These are phyloP conservation scores for Coniochaeta sp. DNA, from an alignment of 2,329 filamentous ascomycete species.

Conservation along the genomic window DNA sequence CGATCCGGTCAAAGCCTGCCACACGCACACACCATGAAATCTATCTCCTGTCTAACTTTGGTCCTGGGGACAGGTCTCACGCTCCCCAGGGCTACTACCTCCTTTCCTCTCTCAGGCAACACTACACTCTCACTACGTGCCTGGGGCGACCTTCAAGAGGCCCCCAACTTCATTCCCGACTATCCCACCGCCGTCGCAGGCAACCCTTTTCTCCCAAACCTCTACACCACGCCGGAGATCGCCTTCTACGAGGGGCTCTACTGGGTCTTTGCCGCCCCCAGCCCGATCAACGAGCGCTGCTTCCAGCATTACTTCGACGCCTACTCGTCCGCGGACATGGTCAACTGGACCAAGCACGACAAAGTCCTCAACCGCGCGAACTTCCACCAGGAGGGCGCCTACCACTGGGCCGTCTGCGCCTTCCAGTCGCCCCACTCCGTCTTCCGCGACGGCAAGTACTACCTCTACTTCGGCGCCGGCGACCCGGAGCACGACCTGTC, in stretches of 20 bases:
- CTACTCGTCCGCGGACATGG: slow-evolving; percentile 38
- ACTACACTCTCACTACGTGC: background rate
- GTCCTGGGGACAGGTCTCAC: background rate
- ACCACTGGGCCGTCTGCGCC: slow-evolving; percentile 30
- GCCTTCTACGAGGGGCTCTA: slow-evolving; percentile 34
- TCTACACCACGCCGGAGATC: slow-evolving; percentile 40
- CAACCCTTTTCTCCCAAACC: background rate
- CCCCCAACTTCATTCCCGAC: background rate
- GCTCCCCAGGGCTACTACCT: background rate
- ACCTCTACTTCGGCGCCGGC: slow-evolving; percentile 31
- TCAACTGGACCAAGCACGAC: slow-evolving; percentile 38
- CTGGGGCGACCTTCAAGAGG: background rate
- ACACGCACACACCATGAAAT: background rate
- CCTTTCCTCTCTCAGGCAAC: background rate
- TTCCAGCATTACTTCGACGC: slow-evolving; percentile 37
- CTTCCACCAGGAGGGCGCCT: slow-evolving; percentile 33
- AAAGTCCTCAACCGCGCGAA: slow-evolving; percentile 30
- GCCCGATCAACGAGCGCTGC: slow-evolving; percentile 32
- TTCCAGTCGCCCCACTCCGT: slow-evolving; percentile 22
- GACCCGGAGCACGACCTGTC: slow-evolving; percentile 6
- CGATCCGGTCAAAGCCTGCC: background rate
- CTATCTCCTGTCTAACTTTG: background rate
- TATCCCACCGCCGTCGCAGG: background rate
- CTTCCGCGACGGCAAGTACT: slow-evolving; percentile 34
- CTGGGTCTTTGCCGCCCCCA: slow-evolving; percentile 35